Percentiles rank a stretch among this genome's conserved stretches.
Conservation (phyloP, 495 filamentous ascomycete genomes). For the Lepidopterella palustris region DNA sequence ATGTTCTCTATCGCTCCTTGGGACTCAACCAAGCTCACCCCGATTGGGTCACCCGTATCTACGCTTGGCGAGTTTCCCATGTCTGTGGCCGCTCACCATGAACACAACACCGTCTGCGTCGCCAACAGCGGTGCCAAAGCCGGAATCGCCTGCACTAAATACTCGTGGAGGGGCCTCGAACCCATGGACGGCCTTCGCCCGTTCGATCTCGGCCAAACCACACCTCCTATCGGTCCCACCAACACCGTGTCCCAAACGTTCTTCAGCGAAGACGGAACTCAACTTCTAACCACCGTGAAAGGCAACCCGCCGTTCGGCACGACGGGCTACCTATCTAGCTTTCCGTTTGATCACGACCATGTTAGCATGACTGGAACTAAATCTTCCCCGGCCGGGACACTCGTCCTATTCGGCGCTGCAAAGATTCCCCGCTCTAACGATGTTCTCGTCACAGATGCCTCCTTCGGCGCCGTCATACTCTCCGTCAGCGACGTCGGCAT, state of each 20-base stretch:
- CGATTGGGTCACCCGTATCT: background rate
- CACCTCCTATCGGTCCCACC: slow-evolving; percentile 3
- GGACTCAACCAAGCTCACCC: slow-evolving; percentile 2
- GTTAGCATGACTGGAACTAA: background rate
- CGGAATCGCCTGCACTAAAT: slow-evolving; percentile 3
- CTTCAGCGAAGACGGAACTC: slow-evolving; percentile 5
- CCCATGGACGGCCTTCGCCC: slow-evolving; percentile 2
- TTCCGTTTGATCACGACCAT: background rate
- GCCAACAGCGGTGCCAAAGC: slow-evolving; percentile 3
- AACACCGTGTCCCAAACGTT: slow-evolving; percentile 8
- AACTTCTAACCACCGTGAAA: slow-evolving; percentile 5
- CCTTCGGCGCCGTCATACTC: slow-evolving; percentile 4
- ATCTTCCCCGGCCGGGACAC: slow-evolving; percentile 1
- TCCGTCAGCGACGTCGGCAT: background rate
- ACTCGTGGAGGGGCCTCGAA: background rate
- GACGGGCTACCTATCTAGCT: slow-evolving; percentile 2
- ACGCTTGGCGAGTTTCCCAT: slow-evolving; percentile 2
- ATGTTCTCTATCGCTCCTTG: background rate
- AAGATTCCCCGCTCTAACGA: slow-evolving; percentile 3
- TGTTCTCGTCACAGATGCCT: slow-evolving; percentile 5
- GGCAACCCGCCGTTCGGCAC: background rate
- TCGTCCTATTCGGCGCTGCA: slow-evolving; percentile 2
- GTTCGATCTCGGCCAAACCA: slow-evolving; percentile 4
- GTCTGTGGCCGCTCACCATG: background rate
- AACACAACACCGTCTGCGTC: slow-evolving; percentile 5